A percentile compares a stretch with the other conserved stretches of the same genome.
phyloP scores from a whole-genome alignment of 1,284 basidiomycete species.

The Tetrapyrgos nigripes region DNA sequence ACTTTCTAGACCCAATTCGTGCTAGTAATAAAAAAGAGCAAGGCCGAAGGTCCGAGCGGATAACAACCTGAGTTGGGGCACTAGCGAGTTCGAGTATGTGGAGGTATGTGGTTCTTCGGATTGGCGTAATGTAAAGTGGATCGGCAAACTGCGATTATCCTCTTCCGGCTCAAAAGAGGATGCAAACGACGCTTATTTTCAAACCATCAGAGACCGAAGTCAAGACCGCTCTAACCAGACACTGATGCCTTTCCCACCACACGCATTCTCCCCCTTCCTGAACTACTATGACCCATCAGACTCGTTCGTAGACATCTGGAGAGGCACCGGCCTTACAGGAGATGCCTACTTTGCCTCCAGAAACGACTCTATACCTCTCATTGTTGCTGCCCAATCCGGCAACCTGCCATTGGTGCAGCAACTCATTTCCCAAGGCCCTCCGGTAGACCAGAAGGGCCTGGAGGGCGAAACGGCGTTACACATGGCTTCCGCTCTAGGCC shows the following conservation, averaged over 20 bases:
- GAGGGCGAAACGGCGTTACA: slow-evolving; percentile 3
- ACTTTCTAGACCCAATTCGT: too few species aligned
- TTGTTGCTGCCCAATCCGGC: slow-evolving; percentile 1
- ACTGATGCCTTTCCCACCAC: slow-evolving; percentile 1
- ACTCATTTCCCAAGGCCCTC: not conserved
- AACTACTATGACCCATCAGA: not conserved
- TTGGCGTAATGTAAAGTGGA: too few species aligned
- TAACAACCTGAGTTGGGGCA: too few species aligned
- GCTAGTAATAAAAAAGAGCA: too few species aligned
- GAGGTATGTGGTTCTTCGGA: too few species aligned
- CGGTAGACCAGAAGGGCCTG: not conserved
- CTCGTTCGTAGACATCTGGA: not conserved
- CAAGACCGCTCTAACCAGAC: too few species aligned
- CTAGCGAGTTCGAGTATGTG: too few species aligned
- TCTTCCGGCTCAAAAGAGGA: too few species aligned
- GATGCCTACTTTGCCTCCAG: not conserved
- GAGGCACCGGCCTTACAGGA: not conserved
- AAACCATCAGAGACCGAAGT: too few species aligned
- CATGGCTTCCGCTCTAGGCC: not conserved
- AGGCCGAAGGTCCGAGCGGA: too few species aligned
- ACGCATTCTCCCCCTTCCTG: slow-evolving; percentile 1
- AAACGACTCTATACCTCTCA: not conserved
- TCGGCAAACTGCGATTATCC: too few species aligned
- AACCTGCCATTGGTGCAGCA: not conserved
- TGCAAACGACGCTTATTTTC: too few species aligned